Conservation (phyloP, 2,329 filamentous ascomycete genomes). For the Alternaria gansuensis region DNA sequence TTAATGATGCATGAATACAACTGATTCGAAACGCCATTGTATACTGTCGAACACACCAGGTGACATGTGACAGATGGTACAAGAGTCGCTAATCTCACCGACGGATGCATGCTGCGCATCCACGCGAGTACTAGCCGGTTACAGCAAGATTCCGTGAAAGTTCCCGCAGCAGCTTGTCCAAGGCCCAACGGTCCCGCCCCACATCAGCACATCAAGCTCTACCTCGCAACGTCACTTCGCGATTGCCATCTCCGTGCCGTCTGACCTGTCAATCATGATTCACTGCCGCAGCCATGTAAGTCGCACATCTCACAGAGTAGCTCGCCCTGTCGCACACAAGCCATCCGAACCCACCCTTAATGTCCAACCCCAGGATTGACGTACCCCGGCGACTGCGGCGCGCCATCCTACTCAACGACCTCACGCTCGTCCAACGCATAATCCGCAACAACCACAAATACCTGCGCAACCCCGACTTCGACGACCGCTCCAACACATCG, state of each 20-base stretch:
- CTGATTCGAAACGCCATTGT: constrained; percentile 13
- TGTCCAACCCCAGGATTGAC: constrained; percentile 69
- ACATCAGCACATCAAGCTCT: constrained; percentile 19
- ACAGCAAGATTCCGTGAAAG: constrained; percentile 38
- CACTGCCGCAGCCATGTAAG: constrained; percentile 36
- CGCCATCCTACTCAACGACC: constrained; percentile 79
- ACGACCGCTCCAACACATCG: constrained; percentile 80
- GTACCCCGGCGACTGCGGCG: constrained; percentile 79
- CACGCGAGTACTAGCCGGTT: constrained; percentile 33
- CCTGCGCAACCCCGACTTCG: constrained; percentile 81
- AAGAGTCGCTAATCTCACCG: constrained; percentile 13
- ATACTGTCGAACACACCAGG: neutral
- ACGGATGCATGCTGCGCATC: constrained; percentile 29
- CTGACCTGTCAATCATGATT: constrained; percentile 35
- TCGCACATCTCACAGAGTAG: constrained; percentile 5
- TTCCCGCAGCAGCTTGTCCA: constrained; percentile 34
- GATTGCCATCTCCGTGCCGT: constrained; percentile 10
- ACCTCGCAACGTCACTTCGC: constrained; percentile 18
- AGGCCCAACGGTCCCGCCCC: constrained; percentile 21
- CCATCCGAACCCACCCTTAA: constrained; percentile 3
- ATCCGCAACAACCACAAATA: constrained; percentile 74
- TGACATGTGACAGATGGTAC: constrained; percentile 14
- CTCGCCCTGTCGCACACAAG: neutral
- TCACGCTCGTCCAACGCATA: constrained; percentile 78
- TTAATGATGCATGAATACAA: constrained; percentile 39